These are phyloP conservation scores for Aspergillus kassunensis DNA, from an alignment of 495 filamentous ascomycete species.

Conservation along the genomic window DNA sequence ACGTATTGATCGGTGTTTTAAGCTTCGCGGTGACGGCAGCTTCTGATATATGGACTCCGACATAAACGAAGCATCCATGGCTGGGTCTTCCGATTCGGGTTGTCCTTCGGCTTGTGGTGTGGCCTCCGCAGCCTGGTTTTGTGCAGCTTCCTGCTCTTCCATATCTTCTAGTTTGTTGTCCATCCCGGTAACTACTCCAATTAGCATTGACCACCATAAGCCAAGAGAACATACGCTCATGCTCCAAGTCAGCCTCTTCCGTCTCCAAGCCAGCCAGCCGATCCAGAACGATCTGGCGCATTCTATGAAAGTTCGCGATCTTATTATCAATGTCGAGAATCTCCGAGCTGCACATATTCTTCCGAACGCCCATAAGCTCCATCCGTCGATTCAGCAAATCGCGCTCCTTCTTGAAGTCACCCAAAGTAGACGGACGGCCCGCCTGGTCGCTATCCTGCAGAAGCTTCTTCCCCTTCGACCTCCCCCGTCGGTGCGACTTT, in stretches of 20 bases:
- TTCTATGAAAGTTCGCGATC: conserved; percentile 86
- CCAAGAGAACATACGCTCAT: conserved; percentile 60
- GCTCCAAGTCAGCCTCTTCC: conserved; percentile 86
- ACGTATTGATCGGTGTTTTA: conserved; percentile 62
- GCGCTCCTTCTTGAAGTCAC: conserved; percentile 72
- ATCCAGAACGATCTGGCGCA: conserved; percentile 91
- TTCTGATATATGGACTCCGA: conserved; percentile 97
- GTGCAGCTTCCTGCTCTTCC: conserved; percentile 63
- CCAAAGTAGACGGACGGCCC: conserved; percentile 56
- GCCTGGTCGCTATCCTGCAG: conserved; percentile 57
- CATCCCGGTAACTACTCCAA: conserved; percentile 64
- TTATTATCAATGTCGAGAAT: conserved; percentile 97
- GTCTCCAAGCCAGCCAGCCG: conserved; percentile 85
- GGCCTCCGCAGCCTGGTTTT: conserved; percentile 34
- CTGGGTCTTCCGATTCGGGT: conserved; percentile 50
- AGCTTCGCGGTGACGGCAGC: conserved; percentile 62
- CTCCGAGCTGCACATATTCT: conserved; percentile 96
- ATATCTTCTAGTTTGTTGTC: conserved; percentile 84
- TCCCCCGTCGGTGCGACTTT: conserved; percentile 60
- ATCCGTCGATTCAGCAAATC: conserved; percentile 71
- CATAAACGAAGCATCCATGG: conserved; percentile 77
- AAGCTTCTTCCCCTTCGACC: conserved; percentile 68
- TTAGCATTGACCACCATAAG: background rate
- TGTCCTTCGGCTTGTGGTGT: conserved; percentile 53
- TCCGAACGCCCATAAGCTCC: conserved; percentile 87